Evolutionary conservation across 73 alveolate species (phyloP).

Genomic region (Tetrahymena thermophila): DNA sequence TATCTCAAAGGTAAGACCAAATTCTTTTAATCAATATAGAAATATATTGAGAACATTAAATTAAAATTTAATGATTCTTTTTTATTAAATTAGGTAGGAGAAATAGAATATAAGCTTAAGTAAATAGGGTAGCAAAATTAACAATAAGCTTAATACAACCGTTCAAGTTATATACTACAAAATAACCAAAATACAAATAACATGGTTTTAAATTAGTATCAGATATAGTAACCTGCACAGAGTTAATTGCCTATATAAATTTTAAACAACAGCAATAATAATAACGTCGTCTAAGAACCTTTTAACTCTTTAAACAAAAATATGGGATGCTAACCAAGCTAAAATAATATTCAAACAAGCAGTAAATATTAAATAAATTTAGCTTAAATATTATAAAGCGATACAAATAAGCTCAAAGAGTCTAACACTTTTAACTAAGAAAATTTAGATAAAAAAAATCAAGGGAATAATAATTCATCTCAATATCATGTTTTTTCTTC

Average conservation of each 20-base stretch:
- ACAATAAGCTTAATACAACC: not conserved
- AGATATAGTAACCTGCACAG: not conserved
- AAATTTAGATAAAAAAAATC: not conserved
- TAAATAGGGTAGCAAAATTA: not conserved
- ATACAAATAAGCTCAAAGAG: not conserved
- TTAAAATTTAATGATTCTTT: not conserved
- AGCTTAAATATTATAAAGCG: not conserved
- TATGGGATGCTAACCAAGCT: not conserved
- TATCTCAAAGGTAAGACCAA: not conserved
- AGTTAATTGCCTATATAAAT: not conserved
- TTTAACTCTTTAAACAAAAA: not conserved
- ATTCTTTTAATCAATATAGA: too few species aligned
- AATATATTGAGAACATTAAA: not conserved
- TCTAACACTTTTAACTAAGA: not conserved
- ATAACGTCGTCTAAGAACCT: not conserved
- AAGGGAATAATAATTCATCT: not conserved
- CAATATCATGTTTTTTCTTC: not conserved
- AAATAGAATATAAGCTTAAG: not conserved
- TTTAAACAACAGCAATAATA: not conserved
- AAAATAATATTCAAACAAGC: not conserved
- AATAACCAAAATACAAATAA: not conserved
- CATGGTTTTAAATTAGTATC: not conserved
- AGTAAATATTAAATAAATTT: not conserved
- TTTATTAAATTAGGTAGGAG: not conserved
- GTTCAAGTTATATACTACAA: not conserved